Evolutionary conservation across 768 basidiomycete genomes (phyloP), one percentile per base, ranked within the genome.

Genomic region (Lepiota subincarnata): DNA sequence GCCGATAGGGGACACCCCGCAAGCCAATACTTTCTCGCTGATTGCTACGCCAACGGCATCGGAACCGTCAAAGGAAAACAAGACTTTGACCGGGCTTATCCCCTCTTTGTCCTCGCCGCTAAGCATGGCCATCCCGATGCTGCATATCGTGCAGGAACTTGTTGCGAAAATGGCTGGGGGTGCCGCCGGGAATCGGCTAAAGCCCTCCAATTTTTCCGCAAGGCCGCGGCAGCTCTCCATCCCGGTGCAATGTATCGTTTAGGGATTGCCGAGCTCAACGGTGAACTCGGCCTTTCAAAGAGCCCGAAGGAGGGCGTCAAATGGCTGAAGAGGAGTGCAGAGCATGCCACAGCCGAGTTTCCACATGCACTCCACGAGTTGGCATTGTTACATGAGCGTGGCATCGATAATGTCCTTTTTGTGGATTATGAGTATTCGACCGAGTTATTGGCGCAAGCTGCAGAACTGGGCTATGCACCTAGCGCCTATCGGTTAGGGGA

Each of bases 81-180:
- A 68, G 97, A 99, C 71, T 98, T 98, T 64, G 97, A 98, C 73
- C 84, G 89, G 53, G 97, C 97, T 3, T 96, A 92, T 70, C 97
- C 96, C 8, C 77, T 99, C 41, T 98, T 98, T 65, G 86, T 96
- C 13, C 83, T 97, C 35, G 92, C 96, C 1, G 92, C 96, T 34
- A 99, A 99, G 70, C 97, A 98, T 62, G 90, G 92, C 13, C 96
- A 98, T 66, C 87, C 93, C 2, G 95, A 98, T 62, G 95, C 93
- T 13, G 83, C 92, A 4, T 99, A 94, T 70, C 89, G 96, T 26
- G 89, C 95, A 0, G 97, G 94, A 28, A 95, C 95, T 2, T 99
- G 97, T 66, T 97, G 92, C 70, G 97, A 99, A 78, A 95, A 98
- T 62, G 97, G 95, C 24, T 98, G 96, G 97, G 97, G 97, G 5